A percentile compares a stretch with the other conserved stretches of the same genome.
phyloP scores from a whole-genome alignment of 768 basidiomycete species.

The Tricholoma flavovirens region DNA sequence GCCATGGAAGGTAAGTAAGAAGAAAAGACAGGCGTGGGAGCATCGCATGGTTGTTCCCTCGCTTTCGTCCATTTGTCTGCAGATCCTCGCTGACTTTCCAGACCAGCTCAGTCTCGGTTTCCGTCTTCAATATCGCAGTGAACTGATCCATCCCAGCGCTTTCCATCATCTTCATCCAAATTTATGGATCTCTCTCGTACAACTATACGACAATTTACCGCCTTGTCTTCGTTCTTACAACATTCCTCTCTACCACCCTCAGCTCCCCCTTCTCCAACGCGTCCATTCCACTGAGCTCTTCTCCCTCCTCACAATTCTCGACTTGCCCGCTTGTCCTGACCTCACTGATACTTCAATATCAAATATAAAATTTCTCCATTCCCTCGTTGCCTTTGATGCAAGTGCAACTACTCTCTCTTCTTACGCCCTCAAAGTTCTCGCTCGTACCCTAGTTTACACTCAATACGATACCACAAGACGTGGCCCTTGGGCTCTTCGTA shows the following conservation, averaged over 20 bases:
- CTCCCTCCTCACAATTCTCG: conserved; percentile 58
- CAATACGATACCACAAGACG: conserved; percentile 20
- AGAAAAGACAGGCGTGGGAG: conserved; percentile 9
- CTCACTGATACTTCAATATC: conserved; percentile 55
- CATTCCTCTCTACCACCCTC: conserved; percentile 48
- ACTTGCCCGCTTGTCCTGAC: conserved; percentile 48
- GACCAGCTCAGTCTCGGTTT: conserved; percentile 36
- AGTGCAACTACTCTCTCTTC: conserved; percentile 47
- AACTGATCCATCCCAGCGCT: conserved; percentile 22
- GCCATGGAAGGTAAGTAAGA: conserved; percentile 17
- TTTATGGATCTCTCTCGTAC: conserved; percentile 23
- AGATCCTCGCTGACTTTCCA: conserved; percentile 34
- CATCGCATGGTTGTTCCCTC: conserved; percentile 40
- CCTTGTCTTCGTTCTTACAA: conserved; percentile 30
- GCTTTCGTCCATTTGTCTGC: conserved; percentile 48
- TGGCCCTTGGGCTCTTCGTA: conserved; percentile 57
- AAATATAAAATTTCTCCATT: conserved; percentile 44
- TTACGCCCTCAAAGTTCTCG: conserved; percentile 47
- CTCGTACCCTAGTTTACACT: conserved; percentile 38
- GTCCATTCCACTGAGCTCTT: conserved; percentile 58
- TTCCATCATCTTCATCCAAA: conserved; percentile 48
- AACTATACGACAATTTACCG: conserved; percentile 47
- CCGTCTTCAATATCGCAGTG: conserved; percentile 15
- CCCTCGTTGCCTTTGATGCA: conserved; percentile 59
- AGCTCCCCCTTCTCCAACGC: conserved; percentile 50